Base-by-base conservation (phyloP, 805 yeast species). In the Dipodascopsis uninucleata region DNA sequence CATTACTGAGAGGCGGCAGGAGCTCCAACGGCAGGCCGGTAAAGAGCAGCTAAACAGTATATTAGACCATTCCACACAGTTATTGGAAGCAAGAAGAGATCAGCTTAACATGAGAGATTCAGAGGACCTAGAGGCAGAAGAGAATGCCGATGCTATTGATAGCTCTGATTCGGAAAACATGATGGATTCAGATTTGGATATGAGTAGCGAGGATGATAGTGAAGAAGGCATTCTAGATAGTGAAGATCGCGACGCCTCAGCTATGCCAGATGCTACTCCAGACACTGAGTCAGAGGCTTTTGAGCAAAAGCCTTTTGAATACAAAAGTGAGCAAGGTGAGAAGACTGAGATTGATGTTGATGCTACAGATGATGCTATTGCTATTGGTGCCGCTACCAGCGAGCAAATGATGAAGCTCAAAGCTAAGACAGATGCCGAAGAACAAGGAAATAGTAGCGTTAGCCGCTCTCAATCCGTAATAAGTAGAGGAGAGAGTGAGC, bases 51-150 rank as follows among this genome's bases (percentile, higher is more conserved):
- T 90, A 45, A 79, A 86, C 45, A 82, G 86, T 60, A 89, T 90
- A 73, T 69, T 90, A 45, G 95, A 89, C 59, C 93, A 89, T 59
- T 86, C 96, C 20, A 86, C 96, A 0, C 89, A 85, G 60, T 73
- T 90, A 28, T 70, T 90, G 23, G 96, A 88, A 50, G 94, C 95
- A 1, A 95, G 90, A 53, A 63, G 84, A 45, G 78, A 76, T 24
- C 45, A 49, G 36, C 25, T 28, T 25, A 36, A 5, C 8, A 45
- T 28, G 21, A 31, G 16, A 14, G 45, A 26, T 18, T 9, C 37
- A 3, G 21, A 35, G 14, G n/a, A n/a, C n/a, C n/a, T n/a, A n/a
- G n/a, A n/a, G n/a, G n/a, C n/a, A n/a, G 45, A 42, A 14, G 71
- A 72, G 16, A 52, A 47, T 36, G 45, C 32, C n/a, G 38, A 41